Evolutionary conservation across 164 flowering plant species (phyloP).

Genomic region (Liquidambar formosana): DNA sequence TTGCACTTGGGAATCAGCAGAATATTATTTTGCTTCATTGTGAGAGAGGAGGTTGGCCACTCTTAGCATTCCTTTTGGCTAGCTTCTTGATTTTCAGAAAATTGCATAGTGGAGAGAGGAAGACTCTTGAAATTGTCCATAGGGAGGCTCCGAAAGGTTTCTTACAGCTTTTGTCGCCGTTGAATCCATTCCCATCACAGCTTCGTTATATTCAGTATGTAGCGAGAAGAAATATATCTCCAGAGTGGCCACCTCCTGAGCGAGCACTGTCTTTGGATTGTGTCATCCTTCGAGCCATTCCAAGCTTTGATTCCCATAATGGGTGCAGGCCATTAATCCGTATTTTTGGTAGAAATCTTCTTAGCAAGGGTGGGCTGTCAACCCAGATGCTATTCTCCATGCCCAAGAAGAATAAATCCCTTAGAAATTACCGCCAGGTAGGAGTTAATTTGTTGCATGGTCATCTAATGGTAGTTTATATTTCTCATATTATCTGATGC

Average conservation of each 20-base stretch:
- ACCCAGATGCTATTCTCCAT: slow-evolving; percentile 85
- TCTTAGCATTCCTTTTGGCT: slow-evolving; percentile 83
- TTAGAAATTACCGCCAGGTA: slow-evolving; percentile 84
- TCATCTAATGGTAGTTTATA: background rate
- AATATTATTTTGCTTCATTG: slow-evolving; percentile 85
- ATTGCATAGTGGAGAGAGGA: slow-evolving; percentile 75
- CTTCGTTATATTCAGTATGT: slow-evolving; percentile 94
- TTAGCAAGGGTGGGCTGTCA: slow-evolving; percentile 66
- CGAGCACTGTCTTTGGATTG: slow-evolving; percentile 92
- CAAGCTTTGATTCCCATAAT: slow-evolving; percentile 73
- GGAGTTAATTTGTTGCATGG: slow-evolving; percentile 5
- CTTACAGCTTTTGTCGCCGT: slow-evolving; percentile 81
- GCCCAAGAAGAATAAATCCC: slow-evolving; percentile 72
- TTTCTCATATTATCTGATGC: slow-evolving; percentile 4
- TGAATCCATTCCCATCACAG: slow-evolving; percentile 94
- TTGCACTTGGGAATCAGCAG: slow-evolving; percentile 64
- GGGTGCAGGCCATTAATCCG: slow-evolving; percentile 96
- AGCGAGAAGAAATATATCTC: slow-evolving; percentile 82
- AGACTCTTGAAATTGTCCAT: slow-evolving; percentile 87
- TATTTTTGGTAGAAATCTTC: slow-evolving; percentile 80
- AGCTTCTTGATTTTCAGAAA: slow-evolving; percentile 80
- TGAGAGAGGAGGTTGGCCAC: slow-evolving; percentile 98
- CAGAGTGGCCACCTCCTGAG: slow-evolving; percentile 97
- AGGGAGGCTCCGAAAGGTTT: slow-evolving; percentile 95
- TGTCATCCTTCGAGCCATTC: slow-evolving; percentile 84